Conservation (phyloP, 352 stramenopile genomes). For the Blastocystis hominis region DNA sequence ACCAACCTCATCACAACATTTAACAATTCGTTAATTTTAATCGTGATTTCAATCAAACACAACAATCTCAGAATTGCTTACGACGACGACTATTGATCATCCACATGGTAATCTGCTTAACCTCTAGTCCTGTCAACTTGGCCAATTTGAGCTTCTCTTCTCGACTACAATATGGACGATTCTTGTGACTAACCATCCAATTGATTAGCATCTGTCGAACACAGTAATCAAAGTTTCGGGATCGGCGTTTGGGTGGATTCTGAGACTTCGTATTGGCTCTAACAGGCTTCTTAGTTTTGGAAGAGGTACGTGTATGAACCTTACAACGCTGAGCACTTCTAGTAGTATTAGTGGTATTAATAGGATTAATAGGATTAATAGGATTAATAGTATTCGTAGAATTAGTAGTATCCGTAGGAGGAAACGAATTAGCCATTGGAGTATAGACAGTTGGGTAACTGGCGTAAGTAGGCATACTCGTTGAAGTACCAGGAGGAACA, state of each 20-base stretch:
- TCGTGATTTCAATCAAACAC: no score
- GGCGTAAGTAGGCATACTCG: background rate
- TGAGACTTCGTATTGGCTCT: background rate
- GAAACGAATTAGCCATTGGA: no score
- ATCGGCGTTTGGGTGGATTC: background rate
- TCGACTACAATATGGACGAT: background rate
- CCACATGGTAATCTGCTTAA: slow-evolving; percentile 20
- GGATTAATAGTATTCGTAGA: background rate
- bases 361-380: background rate
- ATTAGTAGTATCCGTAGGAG: background rate
- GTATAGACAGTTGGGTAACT: no score
- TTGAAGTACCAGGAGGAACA: background rate
- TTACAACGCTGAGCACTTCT: background rate
- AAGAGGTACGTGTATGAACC: background rate
- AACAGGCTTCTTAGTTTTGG: background rate
- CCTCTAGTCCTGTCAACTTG: background rate
- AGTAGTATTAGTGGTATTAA: background rate
- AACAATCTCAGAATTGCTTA: background rate
- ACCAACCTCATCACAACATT: no score
- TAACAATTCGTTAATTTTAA: no score
- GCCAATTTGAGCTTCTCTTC: background rate
- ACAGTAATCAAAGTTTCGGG: background rate
- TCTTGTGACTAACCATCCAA: background rate
- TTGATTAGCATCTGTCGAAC: background rate
- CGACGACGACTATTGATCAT: background rate